These are phyloP conservation scores for Aspergillus leporis DNA, from an alignment of 495 filamentous ascomycete genomes.

Conservation along the genomic window DNA sequence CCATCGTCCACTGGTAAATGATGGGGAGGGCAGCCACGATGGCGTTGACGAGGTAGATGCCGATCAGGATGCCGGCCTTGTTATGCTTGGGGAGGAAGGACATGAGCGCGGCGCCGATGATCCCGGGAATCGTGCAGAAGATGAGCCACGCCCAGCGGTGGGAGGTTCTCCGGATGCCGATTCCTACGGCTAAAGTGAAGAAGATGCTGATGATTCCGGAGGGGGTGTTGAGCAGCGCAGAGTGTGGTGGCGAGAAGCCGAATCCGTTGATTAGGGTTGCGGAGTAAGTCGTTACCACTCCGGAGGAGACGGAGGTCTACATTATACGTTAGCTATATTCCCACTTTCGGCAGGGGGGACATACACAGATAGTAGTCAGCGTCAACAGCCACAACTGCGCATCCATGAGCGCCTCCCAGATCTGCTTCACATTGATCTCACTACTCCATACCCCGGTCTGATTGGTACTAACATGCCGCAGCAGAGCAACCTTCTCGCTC, in stretches of 20 bases:
- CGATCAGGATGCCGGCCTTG: constrained; percentile 36
- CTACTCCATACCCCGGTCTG: constrained; percentile 56
- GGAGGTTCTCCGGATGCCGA: constrained; percentile 38
- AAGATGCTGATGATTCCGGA: constrained; percentile 59
- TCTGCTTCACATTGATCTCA: constrained; percentile 53
- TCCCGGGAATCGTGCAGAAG: constrained; percentile 34
- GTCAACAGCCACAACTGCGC: not conserved
- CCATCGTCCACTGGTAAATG: constrained; percentile 43
- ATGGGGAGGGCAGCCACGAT: constrained; percentile 38
- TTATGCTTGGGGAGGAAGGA: constrained; percentile 49
- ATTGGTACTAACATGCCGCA: constrained; percentile 56
- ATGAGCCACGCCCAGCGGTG: constrained; percentile 52
- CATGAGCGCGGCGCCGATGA: constrained; percentile 60
- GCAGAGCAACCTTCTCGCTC: constrained; percentile 49
- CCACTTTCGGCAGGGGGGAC: not conserved
- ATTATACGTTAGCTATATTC: not conserved
- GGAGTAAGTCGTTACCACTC: constrained; percentile 31
- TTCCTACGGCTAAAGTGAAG: constrained; percentile 53
- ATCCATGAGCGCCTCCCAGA: constrained; percentile 24
- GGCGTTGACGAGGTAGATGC: constrained; percentile 42
- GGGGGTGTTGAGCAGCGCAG: constrained; percentile 64
- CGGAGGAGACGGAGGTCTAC: constrained; percentile 20
- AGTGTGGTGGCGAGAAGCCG: constrained; percentile 53
- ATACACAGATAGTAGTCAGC: not conserved
- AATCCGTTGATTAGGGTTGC: constrained; percentile 56